phyloP scores from a whole-genome alignment of 2,329 filamentous ascomycete species.

The Hypoxylon sp. region DNA sequence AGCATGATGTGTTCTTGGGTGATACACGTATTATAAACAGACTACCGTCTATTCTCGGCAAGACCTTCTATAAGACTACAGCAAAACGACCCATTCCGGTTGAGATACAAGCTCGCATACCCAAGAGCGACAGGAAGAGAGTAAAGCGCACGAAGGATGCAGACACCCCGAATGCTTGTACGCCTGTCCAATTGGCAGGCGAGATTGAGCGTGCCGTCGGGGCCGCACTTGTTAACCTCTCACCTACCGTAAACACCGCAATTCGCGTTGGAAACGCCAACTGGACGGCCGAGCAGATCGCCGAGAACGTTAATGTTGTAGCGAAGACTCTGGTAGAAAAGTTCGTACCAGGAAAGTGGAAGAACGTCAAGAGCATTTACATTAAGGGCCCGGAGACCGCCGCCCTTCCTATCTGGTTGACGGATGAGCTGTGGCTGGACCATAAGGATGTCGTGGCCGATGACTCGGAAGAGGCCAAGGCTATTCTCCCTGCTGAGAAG shows the following conservation, averaged over 20 bases:
- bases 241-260: slow-evolving; percentile 82
- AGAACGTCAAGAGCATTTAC: slow-evolving; percentile 85
- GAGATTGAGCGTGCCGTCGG: slow-evolving; percentile 85
- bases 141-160: slow-evolving; percentile 69
- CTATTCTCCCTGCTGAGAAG: slow-evolving; percentile 61
- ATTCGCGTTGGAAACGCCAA: slow-evolving; percentile 83
- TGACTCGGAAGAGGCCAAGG: slow-evolving; percentile 64
- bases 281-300: slow-evolving; percentile 81
- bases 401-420: slow-evolving; percentile 93
- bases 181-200: slow-evolving; percentile 77
- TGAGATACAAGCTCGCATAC: slow-evolving; percentile 73
- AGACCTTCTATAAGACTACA: slow-evolving; percentile 90
- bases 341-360: slow-evolving; percentile 88
- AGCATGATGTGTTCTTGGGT: slow-evolving; percentile 94
- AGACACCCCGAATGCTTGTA: slow-evolving; percentile 61
- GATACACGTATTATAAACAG: slow-evolving; percentile 86
- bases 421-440: slow-evolving; percentile 91
- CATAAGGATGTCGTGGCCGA: slow-evolving; percentile 78
- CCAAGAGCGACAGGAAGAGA: slow-evolving; percentile 72
- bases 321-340: slow-evolving; percentile 79
- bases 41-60: slow-evolving; percentile 85
- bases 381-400: slow-evolving; percentile 92
- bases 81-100: slow-evolving; percentile 90
- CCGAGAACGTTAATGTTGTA: slow-evolving; percentile 84
- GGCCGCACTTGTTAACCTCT: slow-evolving; percentile 84